Evolutionary conservation across 805 yeast species (phyloP).

Genomic region (Saturnispora sanitii): DNA sequence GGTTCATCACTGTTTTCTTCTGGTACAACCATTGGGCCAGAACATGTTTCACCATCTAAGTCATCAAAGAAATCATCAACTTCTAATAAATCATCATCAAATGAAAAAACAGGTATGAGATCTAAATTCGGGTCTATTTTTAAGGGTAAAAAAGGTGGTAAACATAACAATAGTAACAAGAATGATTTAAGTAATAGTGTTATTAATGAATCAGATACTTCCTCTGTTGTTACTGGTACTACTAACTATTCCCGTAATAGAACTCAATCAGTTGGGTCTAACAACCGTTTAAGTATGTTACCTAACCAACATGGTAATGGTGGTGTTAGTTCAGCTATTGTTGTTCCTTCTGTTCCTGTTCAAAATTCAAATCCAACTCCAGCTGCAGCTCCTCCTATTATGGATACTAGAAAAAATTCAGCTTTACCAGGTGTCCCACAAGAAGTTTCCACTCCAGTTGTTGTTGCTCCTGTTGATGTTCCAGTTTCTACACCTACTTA

Average conservation of each 20-base stretch:
- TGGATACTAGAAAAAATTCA: background rate
- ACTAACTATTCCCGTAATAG: constrained; percentile 10
- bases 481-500: background rate
- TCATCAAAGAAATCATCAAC: too few relatives aligned
- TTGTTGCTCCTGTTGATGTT: too few relatives aligned
- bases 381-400: background rate
- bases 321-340: background rate
- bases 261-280: constrained; percentile 11
- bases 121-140: constrained; percentile 72
- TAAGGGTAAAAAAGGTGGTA: constrained; percentile 34
- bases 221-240: constrained; percentile 21
- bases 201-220: constrained; percentile 26
- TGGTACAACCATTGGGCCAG: constrained; percentile 8
- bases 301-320: background rate
- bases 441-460: too few relatives aligned
- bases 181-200: constrained; percentile 12
- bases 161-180: constrained; percentile 22
- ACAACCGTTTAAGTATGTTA: background rate
- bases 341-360: background rate
- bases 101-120: constrained; percentile 38
- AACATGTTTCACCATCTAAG: constrained; percentile 7
- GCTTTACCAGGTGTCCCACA: too few relatives aligned
- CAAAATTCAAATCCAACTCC: constrained; percentile 1
- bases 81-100: too few relatives aligned
- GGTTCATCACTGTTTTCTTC: constrained; percentile 10